These are phyloP conservation scores for Pontederia crassipes DNA, from an alignment of 176 grass and related monocot species.

Conservation along the genomic window DNA sequence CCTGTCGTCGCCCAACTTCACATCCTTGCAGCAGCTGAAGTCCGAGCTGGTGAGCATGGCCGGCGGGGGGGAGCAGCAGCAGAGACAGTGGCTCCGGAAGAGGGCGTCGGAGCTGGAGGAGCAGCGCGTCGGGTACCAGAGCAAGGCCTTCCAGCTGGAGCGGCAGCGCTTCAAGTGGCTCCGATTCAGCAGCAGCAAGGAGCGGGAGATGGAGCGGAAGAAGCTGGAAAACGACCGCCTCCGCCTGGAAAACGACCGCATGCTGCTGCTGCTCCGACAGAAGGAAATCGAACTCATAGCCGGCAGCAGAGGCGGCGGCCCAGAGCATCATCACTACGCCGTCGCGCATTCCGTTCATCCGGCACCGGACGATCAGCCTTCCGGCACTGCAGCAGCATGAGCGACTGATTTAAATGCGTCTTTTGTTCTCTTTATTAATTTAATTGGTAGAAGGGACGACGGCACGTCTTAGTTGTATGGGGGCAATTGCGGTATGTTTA, in stretches of 20 bases:
- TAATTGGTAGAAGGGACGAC: no score
- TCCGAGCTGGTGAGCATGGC: slow-evolving; percentile 32
- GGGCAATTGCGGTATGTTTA: no score
- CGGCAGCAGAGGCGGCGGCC: slow-evolving; percentile 15
- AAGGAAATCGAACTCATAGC: slow-evolving; percentile 50
- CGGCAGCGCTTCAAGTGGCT: slow-evolving; percentile 68
- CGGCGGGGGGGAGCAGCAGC: slow-evolving; percentile 23
- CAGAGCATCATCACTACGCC: slow-evolving; percentile 4
- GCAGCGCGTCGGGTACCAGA: slow-evolving; percentile 40
- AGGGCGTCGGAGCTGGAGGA: slow-evolving; percentile 59
- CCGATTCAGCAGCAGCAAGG: slow-evolving; percentile 54
- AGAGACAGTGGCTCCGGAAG: slow-evolving; percentile 40
- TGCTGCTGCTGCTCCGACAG: slow-evolving; percentile 70
- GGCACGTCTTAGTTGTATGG: no score
- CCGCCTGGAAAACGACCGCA: slow-evolving; percentile 45
- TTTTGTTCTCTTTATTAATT: no score
- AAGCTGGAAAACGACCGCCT: slow-evolving; percentile 51
- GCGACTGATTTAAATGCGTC: no score
- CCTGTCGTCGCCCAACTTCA: slow-evolving; percentile 25
- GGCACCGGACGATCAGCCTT: slow-evolving; percentile 1
- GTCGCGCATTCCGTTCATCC: slow-evolving; percentile 9
- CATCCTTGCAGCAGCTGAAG: slow-evolving; percentile 41
- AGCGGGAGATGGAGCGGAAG: slow-evolving; percentile 57
- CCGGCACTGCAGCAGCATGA: background rate
- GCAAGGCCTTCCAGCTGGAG: slow-evolving; percentile 37